Evolutionary conservation across 345 rosid species (phyloP).

Genomic region (Eucalyptus sp.): DNA sequence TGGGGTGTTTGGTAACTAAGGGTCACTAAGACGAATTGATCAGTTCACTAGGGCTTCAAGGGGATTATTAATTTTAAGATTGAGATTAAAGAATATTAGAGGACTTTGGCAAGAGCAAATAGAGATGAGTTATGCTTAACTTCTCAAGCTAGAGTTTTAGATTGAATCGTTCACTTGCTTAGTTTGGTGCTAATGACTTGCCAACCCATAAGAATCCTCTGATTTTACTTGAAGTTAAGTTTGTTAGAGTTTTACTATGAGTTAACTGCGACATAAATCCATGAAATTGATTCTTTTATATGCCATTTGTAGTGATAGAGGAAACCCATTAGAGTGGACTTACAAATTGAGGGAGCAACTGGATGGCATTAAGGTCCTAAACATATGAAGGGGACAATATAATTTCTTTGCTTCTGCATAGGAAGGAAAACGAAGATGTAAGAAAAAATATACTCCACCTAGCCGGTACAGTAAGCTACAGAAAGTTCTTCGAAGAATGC

Average conservation of each 20-base stretch:
- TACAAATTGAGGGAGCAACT: neutral
- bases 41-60: neutral
- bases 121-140: neutral
- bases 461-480: neutral
- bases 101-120: neutral
- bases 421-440: neutral
- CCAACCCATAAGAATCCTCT: neutral
- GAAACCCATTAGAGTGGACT: neutral
- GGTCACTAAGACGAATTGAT: neutral
- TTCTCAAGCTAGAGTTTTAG: neutral
- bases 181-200: neutral
- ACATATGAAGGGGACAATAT: neutral
- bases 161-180: neutral
- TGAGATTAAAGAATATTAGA: neutral
- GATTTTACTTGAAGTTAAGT: neutral
- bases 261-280: neutral
- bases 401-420: neutral
- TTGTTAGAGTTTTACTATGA: neutral
- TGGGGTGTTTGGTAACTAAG: neutral
- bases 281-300: neutral
- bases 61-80: neutral
- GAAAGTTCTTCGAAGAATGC: too few species aligned
- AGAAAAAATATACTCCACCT: neutral
- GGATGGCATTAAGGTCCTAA: neutral
- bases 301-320: neutral